Evolutionary conservation across 441 rosid species (phyloP), one percentile per base, ranked within the genome.

Genomic region (Euphorbia corollata): DNA sequence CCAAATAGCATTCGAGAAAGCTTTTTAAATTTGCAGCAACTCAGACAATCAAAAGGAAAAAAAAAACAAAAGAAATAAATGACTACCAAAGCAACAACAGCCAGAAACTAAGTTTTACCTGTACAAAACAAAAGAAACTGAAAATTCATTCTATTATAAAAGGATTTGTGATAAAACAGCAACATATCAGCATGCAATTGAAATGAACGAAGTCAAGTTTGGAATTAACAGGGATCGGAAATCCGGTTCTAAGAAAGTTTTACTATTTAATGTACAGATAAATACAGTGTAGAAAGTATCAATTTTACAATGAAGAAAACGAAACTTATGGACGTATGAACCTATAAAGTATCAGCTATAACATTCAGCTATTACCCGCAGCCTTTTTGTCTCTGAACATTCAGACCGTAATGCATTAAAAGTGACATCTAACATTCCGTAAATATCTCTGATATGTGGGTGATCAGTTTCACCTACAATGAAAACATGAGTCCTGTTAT

Each of bases 391-490:
- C 15, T 39, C 8, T 3, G 64, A 22, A 18, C 27, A 9, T 23
- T 61, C 7, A 39, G 24, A 39, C 8, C 8, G 11, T 61, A 61
- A 61, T 8, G 30, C 7, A 19, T 41, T 38, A 1, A 22, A n/a
- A 45, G 57, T 61, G 43, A 41, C 53, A 23, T 65, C 51, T 38
- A 77, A 41, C 51, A 58, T 56, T 11, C 30, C 32, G 47, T 60
- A 32, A 16, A 77, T 70, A 24, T 73, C 69, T 34, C 15, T 59
- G 38, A 69, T 63, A 36, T 53, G 54, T 5, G 67, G 72, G 43
- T 69, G 74, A 66, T 51, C 70, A 13, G 36, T 36, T 20, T 70
- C 74, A 36, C 66, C 74, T 4, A 18, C 69, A 18, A 71, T 60
- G 18, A 77, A 73, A 24, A 62, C 69, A 41, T 76, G 71, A 19